Evolutionary conservation across 2,329 filamentous ascomycete genomes (phyloP).

Genomic region (Trichophyton mentagrophytes): DNA sequence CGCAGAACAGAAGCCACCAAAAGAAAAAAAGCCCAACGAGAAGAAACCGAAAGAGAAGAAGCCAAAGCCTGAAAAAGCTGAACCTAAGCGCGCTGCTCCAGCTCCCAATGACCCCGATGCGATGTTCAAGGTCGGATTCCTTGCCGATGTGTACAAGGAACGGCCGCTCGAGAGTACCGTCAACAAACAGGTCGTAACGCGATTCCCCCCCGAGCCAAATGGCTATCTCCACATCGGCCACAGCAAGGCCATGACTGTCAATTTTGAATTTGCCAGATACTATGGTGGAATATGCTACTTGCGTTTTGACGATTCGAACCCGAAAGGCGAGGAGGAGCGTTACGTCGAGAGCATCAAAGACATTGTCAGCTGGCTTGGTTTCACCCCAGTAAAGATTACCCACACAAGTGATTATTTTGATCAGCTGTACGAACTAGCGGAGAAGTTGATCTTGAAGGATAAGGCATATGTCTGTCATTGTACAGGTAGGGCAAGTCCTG

Average conservation of each 20-base stretch:
- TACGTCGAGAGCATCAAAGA: constrained; percentile 86
- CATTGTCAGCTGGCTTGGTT: constrained; percentile 69
- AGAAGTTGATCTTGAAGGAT: constrained; percentile 62
- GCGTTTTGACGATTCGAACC: constrained; percentile 91
- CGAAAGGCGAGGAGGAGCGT: constrained; percentile 78
- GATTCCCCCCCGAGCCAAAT: constrained; percentile 80
- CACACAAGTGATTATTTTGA: constrained; percentile 88
- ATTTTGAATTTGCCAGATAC: constrained; percentile 84
- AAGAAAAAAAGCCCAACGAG: constrained; percentile 8
- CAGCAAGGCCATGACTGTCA: constrained; percentile 87
- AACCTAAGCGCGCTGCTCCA: not conserved
- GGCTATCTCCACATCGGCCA: constrained; percentile 90
- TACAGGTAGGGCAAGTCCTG: constrained; percentile 33
- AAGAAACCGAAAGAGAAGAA: constrained; percentile 5
- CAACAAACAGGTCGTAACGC: constrained; percentile 40
- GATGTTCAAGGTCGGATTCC: constrained; percentile 72
- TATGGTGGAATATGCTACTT: constrained; percentile 67
- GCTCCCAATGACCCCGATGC: constrained; percentile 39
- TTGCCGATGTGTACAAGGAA: constrained; percentile 58
- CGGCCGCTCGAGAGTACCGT: constrained; percentile 40
- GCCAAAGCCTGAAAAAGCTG: constrained; percentile 3
- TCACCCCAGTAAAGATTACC: constrained; percentile 65
- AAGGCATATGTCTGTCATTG: constrained; percentile 78
- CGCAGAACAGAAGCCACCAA: constrained; percentile 6
- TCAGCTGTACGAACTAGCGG: constrained; percentile 73